Evolutionary conservation across 805 yeast genomes (phyloP).

Genomic region (Jamesozyma gamospora): DNA sequence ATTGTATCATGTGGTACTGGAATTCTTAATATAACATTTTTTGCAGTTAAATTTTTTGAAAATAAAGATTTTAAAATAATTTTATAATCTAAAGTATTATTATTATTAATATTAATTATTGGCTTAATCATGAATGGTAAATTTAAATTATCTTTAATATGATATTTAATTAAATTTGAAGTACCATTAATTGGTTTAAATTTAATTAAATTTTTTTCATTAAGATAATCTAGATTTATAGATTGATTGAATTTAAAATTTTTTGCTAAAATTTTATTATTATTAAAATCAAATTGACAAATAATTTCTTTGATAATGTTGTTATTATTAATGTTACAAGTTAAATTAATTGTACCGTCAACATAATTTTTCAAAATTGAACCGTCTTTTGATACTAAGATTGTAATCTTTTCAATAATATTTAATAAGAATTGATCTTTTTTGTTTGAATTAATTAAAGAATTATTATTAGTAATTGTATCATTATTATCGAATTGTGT

Average conservation of each 20-base stretch:
- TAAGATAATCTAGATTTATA: constrained; percentile 63
- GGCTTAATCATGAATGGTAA: constrained; percentile 66
- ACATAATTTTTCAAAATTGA: constrained; percentile 59
- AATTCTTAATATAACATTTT: constrained; percentile 51
- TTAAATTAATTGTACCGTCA: constrained; percentile 64
- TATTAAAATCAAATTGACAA: constrained; percentile 72
- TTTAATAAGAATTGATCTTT: constrained; percentile 72
- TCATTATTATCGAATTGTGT: background rate
- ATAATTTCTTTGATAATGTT: constrained; percentile 74
- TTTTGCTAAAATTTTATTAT: constrained; percentile 48
- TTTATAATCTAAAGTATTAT: constrained; percentile 42
- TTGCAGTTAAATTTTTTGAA: constrained; percentile 48
- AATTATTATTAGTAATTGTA: no score
- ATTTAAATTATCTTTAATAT: constrained; percentile 46
- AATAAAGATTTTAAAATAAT: constrained; percentile 55
- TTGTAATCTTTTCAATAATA: constrained; percentile 64
- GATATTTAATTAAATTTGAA: constrained; percentile 72
- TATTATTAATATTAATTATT: constrained; percentile 41
- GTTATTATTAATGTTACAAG: constrained; percentile 28
- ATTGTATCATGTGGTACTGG: constrained; percentile 62
- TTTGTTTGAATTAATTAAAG: constrained; percentile 32
- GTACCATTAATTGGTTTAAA: constrained; percentile 85
- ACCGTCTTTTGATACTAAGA: constrained; percentile 57
- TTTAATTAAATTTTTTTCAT: constrained; percentile 50
- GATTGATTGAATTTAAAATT: constrained; percentile 85